Evolutionary conservation across 768 basidiomycete genomes (phyloP), one percentile per base, ranked within the genome.

Genomic region (Tubosaeta sp.): DNA sequence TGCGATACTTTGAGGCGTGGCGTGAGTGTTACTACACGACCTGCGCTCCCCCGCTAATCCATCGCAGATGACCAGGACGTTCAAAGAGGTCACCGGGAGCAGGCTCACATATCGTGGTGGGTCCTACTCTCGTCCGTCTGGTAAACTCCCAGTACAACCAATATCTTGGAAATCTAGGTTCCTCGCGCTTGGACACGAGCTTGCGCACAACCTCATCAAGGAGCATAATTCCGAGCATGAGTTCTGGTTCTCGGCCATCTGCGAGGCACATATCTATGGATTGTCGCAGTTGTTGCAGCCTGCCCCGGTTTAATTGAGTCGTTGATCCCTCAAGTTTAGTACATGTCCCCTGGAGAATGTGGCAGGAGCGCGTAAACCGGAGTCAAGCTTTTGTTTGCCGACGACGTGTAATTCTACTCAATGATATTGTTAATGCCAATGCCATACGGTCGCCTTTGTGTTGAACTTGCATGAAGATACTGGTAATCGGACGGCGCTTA

Each of bases 1-100:
- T 91, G 26, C 76, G 91, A 32, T 93, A 85, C 66, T 92, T 81
- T 59, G 78, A 88, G 62, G 79, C 83, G 48, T 91, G 89, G 88
- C 91, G 88, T 91, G 68, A 73, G 85, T 76, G 27, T 1, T n/a
- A 6, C 26, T 29, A 29, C 8, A 14, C 14, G 19, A 14, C 13
- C 26, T 13, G 7, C 6, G 14, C 6, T 14, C 26, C 14, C 6
- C 5, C 26, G 14, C 26, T 43, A 8, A 43, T 11, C 16, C 26
- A 27, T 43, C 13, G 8, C 6, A 43, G 49, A 54, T 16, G 38
- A 54, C 10, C 6, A 55, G 17, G 50, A 48, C 1, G 42, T 48
- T 12, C 33, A 52, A 26, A 45, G 17, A 13, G 46, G 34, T 4
- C 17, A 22, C 12, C 47, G 5, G 46, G 3, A 37, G 6, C 37